phyloP scores from a whole-genome alignment of 129 eudicot genomes.

The Flaveria robusta region DNA sequence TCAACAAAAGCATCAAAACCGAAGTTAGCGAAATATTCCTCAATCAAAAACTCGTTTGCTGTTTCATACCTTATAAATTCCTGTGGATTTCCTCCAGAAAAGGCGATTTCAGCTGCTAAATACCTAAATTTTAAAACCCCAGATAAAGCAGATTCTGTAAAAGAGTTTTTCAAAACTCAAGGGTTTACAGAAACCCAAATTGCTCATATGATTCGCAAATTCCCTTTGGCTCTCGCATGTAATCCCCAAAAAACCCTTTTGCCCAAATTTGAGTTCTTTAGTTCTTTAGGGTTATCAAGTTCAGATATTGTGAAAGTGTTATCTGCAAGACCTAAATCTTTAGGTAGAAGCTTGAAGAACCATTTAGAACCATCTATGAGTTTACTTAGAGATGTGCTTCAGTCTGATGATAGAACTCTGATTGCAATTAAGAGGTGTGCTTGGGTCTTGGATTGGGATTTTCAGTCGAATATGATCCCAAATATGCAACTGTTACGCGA shows the following conservation, averaged over 20 bases:
- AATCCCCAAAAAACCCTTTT: constrained; percentile 44
- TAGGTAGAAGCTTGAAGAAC: constrained; percentile 44
- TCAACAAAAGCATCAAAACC: constrained; percentile 21
- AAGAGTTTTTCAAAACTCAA: constrained; percentile 37
- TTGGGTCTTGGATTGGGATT: constrained; percentile 36
- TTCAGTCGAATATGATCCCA: constrained; percentile 12
- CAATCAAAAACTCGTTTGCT: constrained; percentile 15
- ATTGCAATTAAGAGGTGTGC: constrained; percentile 39
- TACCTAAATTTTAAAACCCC: constrained; percentile 32
- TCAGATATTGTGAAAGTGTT: constrained; percentile 25
- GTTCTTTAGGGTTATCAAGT: constrained; percentile 31
- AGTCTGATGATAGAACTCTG: constrained; percentile 32
- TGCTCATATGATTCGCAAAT: constrained; percentile 18
- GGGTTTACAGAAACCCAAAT: constrained; percentile 43
- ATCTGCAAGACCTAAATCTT: background rate
- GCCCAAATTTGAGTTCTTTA: constrained; percentile 49
- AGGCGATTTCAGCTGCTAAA: constrained; percentile 48
- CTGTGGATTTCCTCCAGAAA: constrained; percentile 46
- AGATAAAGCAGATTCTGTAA: constrained; percentile 46
- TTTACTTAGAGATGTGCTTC: constrained; percentile 31
- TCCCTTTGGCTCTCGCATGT: constrained; percentile 30
- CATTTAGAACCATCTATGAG: constrained; percentile 28
- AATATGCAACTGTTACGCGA: constrained; percentile 37
- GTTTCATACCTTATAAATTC: constrained; percentile 40
- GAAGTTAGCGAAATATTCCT: background rate